Evolutionary conservation across 345 rosid species (phyloP).

Genomic region (Cardamine occulta): DNA sequence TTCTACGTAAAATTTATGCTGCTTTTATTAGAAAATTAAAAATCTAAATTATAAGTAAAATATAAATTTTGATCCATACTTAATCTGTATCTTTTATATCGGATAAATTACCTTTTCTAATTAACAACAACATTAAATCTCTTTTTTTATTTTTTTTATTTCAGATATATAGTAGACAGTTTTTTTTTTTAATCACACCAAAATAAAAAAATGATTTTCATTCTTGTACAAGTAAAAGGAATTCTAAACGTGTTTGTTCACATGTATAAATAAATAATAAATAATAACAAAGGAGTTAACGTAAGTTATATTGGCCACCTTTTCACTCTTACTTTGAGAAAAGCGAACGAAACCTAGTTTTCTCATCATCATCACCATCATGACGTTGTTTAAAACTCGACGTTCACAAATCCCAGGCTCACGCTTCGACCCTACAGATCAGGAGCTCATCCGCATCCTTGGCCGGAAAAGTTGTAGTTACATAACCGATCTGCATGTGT

Average conservation of each 20-base stretch:
- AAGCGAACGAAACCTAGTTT: background rate
- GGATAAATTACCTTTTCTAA: too few species aligned
- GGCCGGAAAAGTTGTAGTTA: background rate
- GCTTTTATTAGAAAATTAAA: too few species aligned
- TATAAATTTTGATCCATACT: too few species aligned
- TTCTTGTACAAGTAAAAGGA: background rate
- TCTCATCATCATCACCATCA: background rate
- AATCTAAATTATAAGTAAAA: too few species aligned
- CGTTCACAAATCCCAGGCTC: background rate
- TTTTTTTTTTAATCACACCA: background rate
- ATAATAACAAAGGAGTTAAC: background rate
- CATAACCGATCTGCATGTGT: slow-evolving; percentile 13
- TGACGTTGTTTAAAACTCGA: background rate
- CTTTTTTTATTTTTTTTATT: too few species aligned
- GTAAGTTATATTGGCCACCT: background rate
- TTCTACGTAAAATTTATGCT: too few species aligned
- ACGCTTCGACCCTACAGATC: background rate
- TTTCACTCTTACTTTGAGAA: background rate
- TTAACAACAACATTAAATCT: background rate
- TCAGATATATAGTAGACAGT: background rate
- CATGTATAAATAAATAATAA: too few species aligned
- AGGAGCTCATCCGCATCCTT: slow-evolving; percentile 16
- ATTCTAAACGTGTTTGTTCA: background rate
- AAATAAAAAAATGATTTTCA: too few species aligned
- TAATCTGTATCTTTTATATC: too few species aligned